Evolutionary conservation across 2,329 filamentous ascomycete species (phyloP).

Genomic region (Emmonsiellopsis sp.): DNA sequence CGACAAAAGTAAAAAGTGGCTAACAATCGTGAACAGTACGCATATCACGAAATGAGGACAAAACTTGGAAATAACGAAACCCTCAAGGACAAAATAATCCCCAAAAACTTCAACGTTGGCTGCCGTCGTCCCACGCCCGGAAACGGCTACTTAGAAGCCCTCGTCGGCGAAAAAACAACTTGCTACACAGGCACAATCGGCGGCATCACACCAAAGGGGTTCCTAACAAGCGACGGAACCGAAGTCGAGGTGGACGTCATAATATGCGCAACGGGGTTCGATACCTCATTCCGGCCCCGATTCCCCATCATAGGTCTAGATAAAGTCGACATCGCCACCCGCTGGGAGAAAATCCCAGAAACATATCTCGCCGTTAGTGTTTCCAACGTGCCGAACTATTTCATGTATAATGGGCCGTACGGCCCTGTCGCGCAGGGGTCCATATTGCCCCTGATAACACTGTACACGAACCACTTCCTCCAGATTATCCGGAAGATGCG

Average conservation of each 20-base stretch:
- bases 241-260: constrained; percentile 16
- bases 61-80: constrained; percentile 8
- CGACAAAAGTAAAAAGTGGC: not conserved
- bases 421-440: constrained; percentile 11
- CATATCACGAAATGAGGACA: constrained; percentile 9
- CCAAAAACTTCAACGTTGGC: constrained; percentile 21
- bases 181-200: constrained; percentile 9
- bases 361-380: constrained; percentile 10
- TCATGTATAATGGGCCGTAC: constrained; percentile 12
- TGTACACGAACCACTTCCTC: constrained; percentile 10
- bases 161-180: constrained; percentile 13
- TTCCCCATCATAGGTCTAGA: constrained; percentile 8
- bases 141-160: constrained; percentile 25
- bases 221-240: constrained; percentile 13
- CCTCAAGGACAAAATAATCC: constrained; percentile 12
- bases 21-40: constrained; percentile 3
- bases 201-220: constrained; percentile 7
- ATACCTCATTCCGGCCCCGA: constrained; percentile 13
- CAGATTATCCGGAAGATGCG: constrained; percentile 12
- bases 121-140: constrained; percentile 31
- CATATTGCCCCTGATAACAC: constrained; percentile 7
- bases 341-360: constrained; percentile 8
- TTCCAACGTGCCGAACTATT: constrained; percentile 12
- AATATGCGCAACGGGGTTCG: constrained; percentile 31
- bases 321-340: constrained; percentile 5